A percentile compares a stretch with the other conserved stretches of the same genome.
phyloP scores from a whole-genome alignment of 257 asterid genomes.

The Nicotiana undulata region DNA sequence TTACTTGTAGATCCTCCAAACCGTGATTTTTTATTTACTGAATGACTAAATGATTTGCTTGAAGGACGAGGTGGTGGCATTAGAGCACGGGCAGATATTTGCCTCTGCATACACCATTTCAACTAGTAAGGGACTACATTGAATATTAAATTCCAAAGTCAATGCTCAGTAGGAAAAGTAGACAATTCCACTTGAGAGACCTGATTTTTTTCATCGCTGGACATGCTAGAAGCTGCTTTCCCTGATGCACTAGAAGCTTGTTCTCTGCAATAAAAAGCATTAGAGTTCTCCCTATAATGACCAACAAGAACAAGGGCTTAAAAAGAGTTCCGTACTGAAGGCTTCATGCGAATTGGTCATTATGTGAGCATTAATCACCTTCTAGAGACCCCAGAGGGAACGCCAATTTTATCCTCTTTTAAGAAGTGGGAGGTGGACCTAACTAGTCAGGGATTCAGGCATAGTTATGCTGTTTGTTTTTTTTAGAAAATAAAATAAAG shows the following conservation, averaged over 20 bases:
- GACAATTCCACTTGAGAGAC: slow-evolving; percentile 21
- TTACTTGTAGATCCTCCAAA: slow-evolving; percentile 45
- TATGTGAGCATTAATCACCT: not conserved
- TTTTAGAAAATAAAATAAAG: not conserved
- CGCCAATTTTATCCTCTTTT: not conserved
- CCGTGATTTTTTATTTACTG: slow-evolving; percentile 35
- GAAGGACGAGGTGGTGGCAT: slow-evolving; percentile 98
- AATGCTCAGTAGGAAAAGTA: not conserved
- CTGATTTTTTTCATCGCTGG: slow-evolving; percentile 90
- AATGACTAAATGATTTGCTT: slow-evolving; percentile 31
- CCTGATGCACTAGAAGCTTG: slow-evolving; percentile 89
- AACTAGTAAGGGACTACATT: not conserved
- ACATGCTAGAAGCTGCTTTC: slow-evolving; percentile 84
- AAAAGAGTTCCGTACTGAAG: not conserved
- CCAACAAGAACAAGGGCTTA: not conserved
- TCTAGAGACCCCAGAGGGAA: not conserved
- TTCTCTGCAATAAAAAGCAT: slow-evolving; percentile 46
- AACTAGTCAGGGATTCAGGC: not conserved
- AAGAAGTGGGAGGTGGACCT: not conserved
- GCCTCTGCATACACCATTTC: slow-evolving; percentile 38
- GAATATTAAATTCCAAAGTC: not conserved
- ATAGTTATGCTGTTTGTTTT: not conserved
- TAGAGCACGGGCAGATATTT: slow-evolving; percentile 73
- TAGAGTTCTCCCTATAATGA: not conserved
- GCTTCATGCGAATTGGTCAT: not conserved